Conservation (phyloP, 2,329 filamentous ascomycete species). For the Clonostachys sp. region DNA sequence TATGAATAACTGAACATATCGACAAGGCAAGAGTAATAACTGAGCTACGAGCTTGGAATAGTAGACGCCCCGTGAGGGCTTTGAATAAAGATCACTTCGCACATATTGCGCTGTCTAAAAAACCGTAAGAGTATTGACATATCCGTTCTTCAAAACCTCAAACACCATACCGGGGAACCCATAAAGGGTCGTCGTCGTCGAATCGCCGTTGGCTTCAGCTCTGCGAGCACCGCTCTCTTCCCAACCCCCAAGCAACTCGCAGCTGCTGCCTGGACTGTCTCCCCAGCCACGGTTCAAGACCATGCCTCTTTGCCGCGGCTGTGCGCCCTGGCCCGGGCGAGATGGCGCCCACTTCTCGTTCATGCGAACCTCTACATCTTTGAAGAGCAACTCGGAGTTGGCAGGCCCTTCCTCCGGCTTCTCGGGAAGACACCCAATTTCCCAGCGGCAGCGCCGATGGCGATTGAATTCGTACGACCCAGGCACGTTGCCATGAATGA, state of each 20-base stretch:
- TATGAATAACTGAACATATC: no score
- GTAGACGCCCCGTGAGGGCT: no score
- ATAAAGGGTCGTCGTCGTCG: constrained; percentile 80
- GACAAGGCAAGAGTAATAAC: no score
- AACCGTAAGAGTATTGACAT: constrained; percentile 83
- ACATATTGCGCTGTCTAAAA: constrained; percentile 45
- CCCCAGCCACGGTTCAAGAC: constrained; percentile 88
- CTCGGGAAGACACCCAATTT: constrained; percentile 56
- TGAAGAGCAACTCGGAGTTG: constrained; percentile 74
- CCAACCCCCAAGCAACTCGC: constrained; percentile 80
- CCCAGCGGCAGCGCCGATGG: constrained; percentile 86
- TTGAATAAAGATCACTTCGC: no score
- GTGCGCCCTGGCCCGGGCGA: constrained; percentile 38
- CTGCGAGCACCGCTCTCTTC: constrained; percentile 64
- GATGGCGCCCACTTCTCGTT: constrained; percentile 68
- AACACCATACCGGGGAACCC: constrained; percentile 93
- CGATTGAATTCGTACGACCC: constrained; percentile 97
- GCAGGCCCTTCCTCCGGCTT: constrained; percentile 31
- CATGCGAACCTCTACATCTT: constrained; percentile 65
- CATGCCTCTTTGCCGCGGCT: constrained; percentile 65
- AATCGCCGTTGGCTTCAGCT: constrained; percentile 50
- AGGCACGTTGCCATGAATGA: constrained; percentile 90
- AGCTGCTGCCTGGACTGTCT: constrained; percentile 85
- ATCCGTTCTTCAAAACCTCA: constrained; percentile 90
- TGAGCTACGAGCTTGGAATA: no score